Evolutionary conservation across 176 grass and related monocot genomes (phyloP).

Genomic region (Cenchrus fungigraminus): DNA sequence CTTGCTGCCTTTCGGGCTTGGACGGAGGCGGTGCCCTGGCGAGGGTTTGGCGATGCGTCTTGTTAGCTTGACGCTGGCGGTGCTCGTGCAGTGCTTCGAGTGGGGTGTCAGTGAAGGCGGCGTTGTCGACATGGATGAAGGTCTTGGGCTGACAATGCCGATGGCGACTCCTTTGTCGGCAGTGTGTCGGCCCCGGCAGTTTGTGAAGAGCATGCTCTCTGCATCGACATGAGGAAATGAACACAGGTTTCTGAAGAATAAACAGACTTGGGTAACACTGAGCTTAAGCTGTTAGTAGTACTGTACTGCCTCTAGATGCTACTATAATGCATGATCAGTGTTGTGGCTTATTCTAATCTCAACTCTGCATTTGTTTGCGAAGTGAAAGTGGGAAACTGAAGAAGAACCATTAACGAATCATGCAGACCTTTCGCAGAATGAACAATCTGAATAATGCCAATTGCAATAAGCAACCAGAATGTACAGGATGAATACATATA

Average conservation of each 20-base stretch:
- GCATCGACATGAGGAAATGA: background rate
- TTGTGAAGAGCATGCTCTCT: slow-evolving; percentile 28
- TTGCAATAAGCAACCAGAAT: background rate
- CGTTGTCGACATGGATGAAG: slow-evolving; percentile 58
- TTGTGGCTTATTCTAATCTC: background rate
- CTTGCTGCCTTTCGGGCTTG: slow-evolving; percentile 73
- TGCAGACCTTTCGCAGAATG: background rate
- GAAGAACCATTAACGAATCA: background rate
- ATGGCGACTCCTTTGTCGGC: slow-evolving; percentile 37
- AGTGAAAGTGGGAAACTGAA: background rate
- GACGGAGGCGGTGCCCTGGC: slow-evolving; percentile 63
- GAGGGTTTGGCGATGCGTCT: slow-evolving; percentile 58
- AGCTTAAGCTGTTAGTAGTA: background rate
- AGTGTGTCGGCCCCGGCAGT: slow-evolving; percentile 25
- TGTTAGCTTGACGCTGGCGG: slow-evolving; percentile 48
- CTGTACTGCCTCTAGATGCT: background rate
- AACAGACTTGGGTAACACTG: background rate
- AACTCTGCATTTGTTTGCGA: slow-evolving; percentile 2
- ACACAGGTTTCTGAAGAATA: background rate
- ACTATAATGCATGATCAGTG: background rate
- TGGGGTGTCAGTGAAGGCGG: slow-evolving; percentile 30
- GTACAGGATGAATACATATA: background rate
- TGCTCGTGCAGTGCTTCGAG: slow-evolving; percentile 74
- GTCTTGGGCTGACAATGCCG: slow-evolving; percentile 31
- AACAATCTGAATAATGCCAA: background rate